Evolutionary conservation across 2,329 filamentous ascomycete genomes (phyloP).

Genomic region (Phyllosticta citribraziliensis): DNA sequence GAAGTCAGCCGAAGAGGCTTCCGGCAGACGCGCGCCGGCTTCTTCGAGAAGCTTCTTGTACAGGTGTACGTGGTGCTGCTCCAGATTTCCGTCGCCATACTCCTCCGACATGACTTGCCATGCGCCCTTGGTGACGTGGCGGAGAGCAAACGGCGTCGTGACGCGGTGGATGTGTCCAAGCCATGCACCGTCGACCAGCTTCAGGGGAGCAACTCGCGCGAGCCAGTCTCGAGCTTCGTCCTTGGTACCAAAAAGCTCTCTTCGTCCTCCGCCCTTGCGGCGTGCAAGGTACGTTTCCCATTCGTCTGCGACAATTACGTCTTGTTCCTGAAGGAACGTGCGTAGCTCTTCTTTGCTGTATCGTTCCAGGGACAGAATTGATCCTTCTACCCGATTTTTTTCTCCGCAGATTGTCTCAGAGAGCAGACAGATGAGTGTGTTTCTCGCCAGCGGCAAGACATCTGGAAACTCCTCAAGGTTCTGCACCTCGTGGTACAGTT

Average conservation of each 20-base stretch:
- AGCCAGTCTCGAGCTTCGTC: slow-evolving; percentile 33
- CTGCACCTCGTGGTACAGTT: slow-evolving; percentile 33
- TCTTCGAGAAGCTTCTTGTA: slow-evolving; percentile 25
- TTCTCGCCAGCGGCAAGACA: slow-evolving; percentile 24
- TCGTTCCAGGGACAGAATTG: slow-evolving; percentile 23
- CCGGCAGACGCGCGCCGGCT: slow-evolving; percentile 24
- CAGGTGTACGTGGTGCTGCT: slow-evolving; percentile 36
- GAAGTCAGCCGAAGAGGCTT: slow-evolving; percentile 22
- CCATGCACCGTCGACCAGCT: slow-evolving; percentile 43
- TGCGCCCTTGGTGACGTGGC: slow-evolving; percentile 31
- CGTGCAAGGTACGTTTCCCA: slow-evolving; percentile 29
- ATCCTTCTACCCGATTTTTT: slow-evolving; percentile 14
- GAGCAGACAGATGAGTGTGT: slow-evolving; percentile 26
- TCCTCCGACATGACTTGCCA: slow-evolving; percentile 44
- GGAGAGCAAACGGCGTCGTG: slow-evolving; percentile 33
- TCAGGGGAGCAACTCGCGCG: slow-evolving; percentile 33
- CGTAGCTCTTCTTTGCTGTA: slow-evolving; percentile 19
- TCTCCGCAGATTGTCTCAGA: slow-evolving; percentile 20
- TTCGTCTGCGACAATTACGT: slow-evolving; percentile 20
- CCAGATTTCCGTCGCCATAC: slow-evolving; percentile 39
- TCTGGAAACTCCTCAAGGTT: slow-evolving; percentile 30
- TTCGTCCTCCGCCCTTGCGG: slow-evolving; percentile 23
- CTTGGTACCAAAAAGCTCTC: slow-evolving; percentile 28
- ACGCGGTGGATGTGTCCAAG: slow-evolving; percentile 37
- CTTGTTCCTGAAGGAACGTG: slow-evolving; percentile 24